Percentiles rank a stretch among this genome's conserved stretches.
phyloP scores from a whole-genome alignment of 163 green algal species.

The Scenedesmus sp. region DNA sequence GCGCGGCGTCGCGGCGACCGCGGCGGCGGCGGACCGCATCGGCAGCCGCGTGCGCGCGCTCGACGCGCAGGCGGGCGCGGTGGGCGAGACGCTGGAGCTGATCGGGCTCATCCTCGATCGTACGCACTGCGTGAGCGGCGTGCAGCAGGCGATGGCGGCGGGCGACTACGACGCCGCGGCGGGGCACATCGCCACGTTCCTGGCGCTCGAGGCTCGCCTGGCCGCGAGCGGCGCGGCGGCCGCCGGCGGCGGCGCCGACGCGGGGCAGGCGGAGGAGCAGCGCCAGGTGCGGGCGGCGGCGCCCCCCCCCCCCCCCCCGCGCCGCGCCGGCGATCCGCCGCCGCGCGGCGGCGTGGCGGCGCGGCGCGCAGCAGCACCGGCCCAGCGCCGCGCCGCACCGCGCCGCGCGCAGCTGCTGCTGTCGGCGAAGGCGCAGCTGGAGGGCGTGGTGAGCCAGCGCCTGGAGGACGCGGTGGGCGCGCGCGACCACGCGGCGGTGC shows the following conservation, averaged over 20 bases:
- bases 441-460: conserved; percentile 67
- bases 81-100: conserved; percentile 71
- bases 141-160: conserved; percentile 73
- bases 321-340: too few relatives aligned
- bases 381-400: background rate
- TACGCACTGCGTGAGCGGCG: conserved; percentile 82
- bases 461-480: conserved; percentile 74
- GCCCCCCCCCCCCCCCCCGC: too few relatives aligned
- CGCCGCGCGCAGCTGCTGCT: conserved; percentile 62
- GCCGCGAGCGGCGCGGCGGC: too few relatives aligned
- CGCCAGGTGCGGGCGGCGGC: conserved; percentile 54
- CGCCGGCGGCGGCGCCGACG: conserved; percentile 50
- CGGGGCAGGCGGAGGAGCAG: conserved; percentile 66
- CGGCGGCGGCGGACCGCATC: conserved; percentile 86
- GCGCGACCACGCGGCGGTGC: conserved; percentile 73
- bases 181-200: conserved; percentile 78
- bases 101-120: conserved; percentile 88
- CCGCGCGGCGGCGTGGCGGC: background rate
- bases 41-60: conserved; percentile 79
- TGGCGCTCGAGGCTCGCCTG: conserved; percentile 78
- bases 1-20: conserved; percentile 74
- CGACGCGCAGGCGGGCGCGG: conserved; percentile 78
- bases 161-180: conserved; percentile 92
- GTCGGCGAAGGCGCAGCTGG: conserved; percentile 70
- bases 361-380: background rate